Percentiles rank a stretch among this genome's conserved stretches.
Evolutionary conservation across 352 stramenopile genomes (phyloP).

Genomic region (Phytophthora tentaculata): DNA sequence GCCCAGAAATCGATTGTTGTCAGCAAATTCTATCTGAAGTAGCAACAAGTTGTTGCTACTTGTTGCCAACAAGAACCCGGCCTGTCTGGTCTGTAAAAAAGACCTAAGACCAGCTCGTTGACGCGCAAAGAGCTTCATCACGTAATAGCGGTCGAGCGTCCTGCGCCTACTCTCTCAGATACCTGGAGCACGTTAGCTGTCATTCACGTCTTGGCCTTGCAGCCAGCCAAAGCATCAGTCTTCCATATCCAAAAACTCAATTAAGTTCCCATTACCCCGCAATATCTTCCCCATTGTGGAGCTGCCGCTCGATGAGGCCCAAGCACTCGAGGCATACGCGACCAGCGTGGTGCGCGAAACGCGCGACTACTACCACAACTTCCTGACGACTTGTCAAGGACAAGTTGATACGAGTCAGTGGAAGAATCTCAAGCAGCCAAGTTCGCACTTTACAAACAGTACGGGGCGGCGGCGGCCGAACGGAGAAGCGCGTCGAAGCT

Average conservation of each 20-base stretch:
- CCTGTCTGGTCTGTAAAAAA: conserved; percentile 26
- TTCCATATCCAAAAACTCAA: background rate
- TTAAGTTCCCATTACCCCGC: conserved; percentile 38
- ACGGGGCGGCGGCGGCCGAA: conserved; percentile 6
- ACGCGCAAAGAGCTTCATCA: conserved; percentile 15
- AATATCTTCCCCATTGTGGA: conserved; percentile 35
- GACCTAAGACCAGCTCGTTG: background rate
- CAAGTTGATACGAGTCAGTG: conserved; percentile 33
- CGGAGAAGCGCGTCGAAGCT: conserved; percentile 16
- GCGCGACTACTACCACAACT: conserved; percentile 37
- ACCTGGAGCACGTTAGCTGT: conserved; percentile 7
- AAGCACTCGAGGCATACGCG: conserved; percentile 24
- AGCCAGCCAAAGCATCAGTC: conserved; percentile 15
- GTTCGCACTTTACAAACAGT: conserved; percentile 42
- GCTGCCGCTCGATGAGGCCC: conserved; percentile 14
- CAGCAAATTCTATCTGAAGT: no score
- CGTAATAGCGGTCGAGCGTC: background rate
- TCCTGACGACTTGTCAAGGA: conserved; percentile 29
- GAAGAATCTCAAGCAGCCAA: conserved; percentile 41
- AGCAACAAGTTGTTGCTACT: no score
- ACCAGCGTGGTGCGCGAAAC: conserved; percentile 27
- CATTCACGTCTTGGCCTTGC: conserved; percentile 24
- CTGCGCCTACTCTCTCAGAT: conserved; percentile 8
- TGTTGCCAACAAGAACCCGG: background rate
- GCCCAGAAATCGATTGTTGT: no score